phyloP scores from a whole-genome alignment of 148 eudicot genomes.

The Silene conica region DNA sequence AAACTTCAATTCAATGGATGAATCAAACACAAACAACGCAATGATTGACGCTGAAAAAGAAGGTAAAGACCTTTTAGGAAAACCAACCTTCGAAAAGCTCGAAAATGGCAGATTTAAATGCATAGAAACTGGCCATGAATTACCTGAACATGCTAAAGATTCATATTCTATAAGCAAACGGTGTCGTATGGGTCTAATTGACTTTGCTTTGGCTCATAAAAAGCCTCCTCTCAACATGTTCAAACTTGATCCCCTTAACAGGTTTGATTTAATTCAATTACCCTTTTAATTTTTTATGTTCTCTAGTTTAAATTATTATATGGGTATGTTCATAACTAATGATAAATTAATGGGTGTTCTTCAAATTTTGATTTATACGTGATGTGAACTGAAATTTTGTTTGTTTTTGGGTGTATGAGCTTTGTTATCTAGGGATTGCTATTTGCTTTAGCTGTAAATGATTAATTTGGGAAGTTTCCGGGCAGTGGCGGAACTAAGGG shows the following conservation, averaged over 20 bases:
- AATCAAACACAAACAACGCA: background rate
- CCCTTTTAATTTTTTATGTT: background rate
- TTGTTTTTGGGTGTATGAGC: too few relatives aligned
- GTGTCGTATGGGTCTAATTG: constrained; percentile 84
- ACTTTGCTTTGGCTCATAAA: constrained; percentile 49
- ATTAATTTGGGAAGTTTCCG: too few relatives aligned
- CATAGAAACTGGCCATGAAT: constrained; percentile 77
- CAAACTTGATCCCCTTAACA: constrained; percentile 53
- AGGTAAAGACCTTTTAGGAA: constrained; percentile 57
- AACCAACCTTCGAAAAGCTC: constrained; percentile 60
- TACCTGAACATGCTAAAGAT: constrained; percentile 54
- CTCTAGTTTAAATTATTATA: too few relatives aligned
- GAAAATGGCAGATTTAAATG: constrained; percentile 80
- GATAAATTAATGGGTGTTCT: constrained; percentile 5
- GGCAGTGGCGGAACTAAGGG: too few relatives aligned
- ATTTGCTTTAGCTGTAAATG: background rate
- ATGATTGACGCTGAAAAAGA: constrained; percentile 28
- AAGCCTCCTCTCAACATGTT: constrained; percentile 91
- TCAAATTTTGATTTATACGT: background rate
- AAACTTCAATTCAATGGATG: background rate
- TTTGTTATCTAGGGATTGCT: background rate
- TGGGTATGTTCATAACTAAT: background rate
- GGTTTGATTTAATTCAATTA: constrained; percentile 30
- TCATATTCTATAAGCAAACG: constrained; percentile 61
- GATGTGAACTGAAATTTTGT: background rate